Conservation (phyloP, 495 filamentous ascomycete species). For the Aspergillus sclerotioniger region DNA sequence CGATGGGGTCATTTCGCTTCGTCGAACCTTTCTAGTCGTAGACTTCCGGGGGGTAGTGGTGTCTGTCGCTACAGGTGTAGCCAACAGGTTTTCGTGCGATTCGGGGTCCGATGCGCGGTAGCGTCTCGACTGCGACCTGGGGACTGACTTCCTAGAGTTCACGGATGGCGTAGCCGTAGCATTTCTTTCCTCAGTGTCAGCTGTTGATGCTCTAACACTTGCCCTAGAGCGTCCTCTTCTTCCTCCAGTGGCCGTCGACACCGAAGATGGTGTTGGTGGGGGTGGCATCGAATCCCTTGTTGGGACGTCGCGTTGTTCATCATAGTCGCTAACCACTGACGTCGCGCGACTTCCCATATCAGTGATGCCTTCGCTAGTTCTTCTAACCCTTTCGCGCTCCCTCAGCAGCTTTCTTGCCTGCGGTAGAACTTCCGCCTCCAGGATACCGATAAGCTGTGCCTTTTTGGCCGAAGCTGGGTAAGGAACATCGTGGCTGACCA, state of each 20-base stretch:
- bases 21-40: constrained; percentile 49
- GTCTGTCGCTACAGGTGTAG: constrained; percentile 33
- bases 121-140: constrained; percentile 51
- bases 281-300: constrained; percentile 43
- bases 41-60: constrained; percentile 39
- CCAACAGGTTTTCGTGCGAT: constrained; percentile 35
- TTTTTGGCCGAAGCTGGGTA: constrained; percentile 91
- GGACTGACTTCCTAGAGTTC: constrained; percentile 29
- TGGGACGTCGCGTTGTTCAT: constrained; percentile 31
- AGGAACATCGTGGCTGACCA: constrained; percentile 78
- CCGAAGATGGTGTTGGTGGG: constrained; percentile 45
- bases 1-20: constrained; percentile 53
- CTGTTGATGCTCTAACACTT: constrained; percentile 37
- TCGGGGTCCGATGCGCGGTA: constrained; percentile 53
- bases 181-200: constrained; percentile 33
- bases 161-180: constrained; percentile 31
- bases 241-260: constrained; percentile 44
- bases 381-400: constrained; percentile 70
- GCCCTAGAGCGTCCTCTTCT: constrained; percentile 39
- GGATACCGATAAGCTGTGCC: constrained; percentile 75
- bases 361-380: constrained; percentile 80
- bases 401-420: constrained; percentile 71
- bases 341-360: constrained; percentile 64
- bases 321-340: constrained; percentile 44
- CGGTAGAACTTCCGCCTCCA: constrained; percentile 75